Evolutionary conservation across 164 flowering plant species (phyloP).

Genomic region (Litsea cubeba): DNA sequence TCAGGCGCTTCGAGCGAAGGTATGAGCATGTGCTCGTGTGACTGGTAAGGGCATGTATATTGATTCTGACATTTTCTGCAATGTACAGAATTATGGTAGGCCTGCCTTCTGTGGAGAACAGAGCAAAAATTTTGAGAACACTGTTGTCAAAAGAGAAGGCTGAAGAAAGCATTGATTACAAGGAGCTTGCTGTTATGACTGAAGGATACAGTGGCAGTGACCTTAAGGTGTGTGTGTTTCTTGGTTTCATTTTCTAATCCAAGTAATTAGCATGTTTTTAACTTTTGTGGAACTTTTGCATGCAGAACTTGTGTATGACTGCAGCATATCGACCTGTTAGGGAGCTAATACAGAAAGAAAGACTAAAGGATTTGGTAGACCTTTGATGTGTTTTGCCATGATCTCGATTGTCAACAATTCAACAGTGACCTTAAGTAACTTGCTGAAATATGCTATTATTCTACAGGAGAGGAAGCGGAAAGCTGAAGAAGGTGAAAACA

Average conservation of each 20-base stretch:
- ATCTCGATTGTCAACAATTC: background rate
- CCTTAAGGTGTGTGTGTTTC: conserved; percentile 56
- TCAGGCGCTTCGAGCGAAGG: conserved; percentile 95
- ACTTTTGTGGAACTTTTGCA: conserved; percentile 17
- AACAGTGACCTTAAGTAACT: background rate
- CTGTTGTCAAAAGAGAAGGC: conserved; percentile 70
- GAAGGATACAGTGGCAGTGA: conserved; percentile 96
- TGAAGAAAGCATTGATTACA: conserved; percentile 59
- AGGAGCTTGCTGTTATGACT: conserved; percentile 85
- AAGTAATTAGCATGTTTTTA: background rate
- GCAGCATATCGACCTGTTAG: conserved; percentile 97
- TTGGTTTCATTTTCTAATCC: background rate
- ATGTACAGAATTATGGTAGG: conserved; percentile 82
- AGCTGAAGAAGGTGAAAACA: conserved; percentile 41
- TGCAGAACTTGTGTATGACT: conserved; percentile 85
- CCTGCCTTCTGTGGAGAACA: conserved; percentile 65
- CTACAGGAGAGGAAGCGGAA: conserved; percentile 59
- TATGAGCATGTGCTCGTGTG: conserved; percentile 11
- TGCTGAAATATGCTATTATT: background rate
- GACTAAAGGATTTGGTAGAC: conserved; percentile 63
- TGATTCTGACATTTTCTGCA: background rate
- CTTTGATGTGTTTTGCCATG: too few species aligned
- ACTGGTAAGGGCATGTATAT: background rate
- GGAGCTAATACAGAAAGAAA: conserved; percentile 86
- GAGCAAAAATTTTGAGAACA: conserved; percentile 72